Percentiles rank a stretch among this genome's conserved stretches.
These are phyloP conservation scores for Blastocystis sp. DNA, from an alignment of 352 stramenopile genomes.

Conservation along the genomic window DNA sequence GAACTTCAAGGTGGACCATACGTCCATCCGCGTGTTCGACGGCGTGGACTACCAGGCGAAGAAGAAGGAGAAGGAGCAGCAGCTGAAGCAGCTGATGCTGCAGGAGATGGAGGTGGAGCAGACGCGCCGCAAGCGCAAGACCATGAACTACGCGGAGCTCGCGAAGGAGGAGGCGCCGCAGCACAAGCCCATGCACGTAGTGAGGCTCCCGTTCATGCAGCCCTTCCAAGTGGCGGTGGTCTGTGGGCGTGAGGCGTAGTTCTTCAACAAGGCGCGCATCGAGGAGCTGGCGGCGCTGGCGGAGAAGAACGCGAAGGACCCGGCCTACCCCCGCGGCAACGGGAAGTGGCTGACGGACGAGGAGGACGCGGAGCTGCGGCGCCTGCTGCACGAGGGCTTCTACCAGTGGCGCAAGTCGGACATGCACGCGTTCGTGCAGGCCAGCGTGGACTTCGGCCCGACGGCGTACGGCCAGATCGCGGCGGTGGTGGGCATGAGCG, in stretches of 20 bases:
- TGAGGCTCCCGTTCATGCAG: neutral
- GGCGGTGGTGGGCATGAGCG: conserved; percentile 77
- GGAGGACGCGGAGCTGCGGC: conserved; percentile 84
- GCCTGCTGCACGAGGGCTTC: conserved; percentile 86
- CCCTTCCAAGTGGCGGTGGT: neutral
- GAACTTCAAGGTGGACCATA: conserved; percentile 66
- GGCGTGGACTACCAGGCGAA: conserved; percentile 71
- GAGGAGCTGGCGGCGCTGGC: conserved; percentile 76
- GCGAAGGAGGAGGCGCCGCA: neutral
- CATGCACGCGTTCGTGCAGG: conserved; percentile 87
- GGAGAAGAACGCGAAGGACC: conserved; percentile 73
- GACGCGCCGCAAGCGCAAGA: conserved; percentile 12
- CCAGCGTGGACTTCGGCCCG: conserved; percentile 85
- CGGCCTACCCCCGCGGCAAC: conserved; percentile 1
- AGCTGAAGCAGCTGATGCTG: conserved; percentile 26
- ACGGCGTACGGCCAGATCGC: conserved; percentile 85
- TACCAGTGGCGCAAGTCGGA: conserved; percentile 82
- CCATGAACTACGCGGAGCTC: neutral
- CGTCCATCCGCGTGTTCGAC: conserved; percentile 54
- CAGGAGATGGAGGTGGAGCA: neutral
- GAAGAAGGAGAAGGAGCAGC: conserved; percentile 76
- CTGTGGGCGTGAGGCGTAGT: conserved; percentile 76
- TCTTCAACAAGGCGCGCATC: conserved; percentile 77
- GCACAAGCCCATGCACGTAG: neutral
- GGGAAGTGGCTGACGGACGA: conserved; percentile 76